Evolutionary conservation across 371 early-diverging fungal genomes (phyloP).

Genomic region (Mucor irregularis): DNA sequence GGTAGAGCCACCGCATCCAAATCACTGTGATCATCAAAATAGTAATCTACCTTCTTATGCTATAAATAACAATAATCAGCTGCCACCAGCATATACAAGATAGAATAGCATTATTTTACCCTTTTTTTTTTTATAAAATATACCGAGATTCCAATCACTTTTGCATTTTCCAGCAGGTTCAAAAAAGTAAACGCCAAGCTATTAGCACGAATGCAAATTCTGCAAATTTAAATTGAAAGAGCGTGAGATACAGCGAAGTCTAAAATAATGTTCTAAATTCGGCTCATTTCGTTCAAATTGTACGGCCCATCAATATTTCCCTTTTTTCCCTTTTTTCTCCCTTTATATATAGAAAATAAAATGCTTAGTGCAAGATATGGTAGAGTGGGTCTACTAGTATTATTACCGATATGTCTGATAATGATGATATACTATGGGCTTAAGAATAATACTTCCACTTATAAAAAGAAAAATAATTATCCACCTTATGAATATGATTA

Average conservation of each 20-base stretch:
- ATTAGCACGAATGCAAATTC: too few species aligned
- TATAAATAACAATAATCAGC: slow-evolving; percentile 8
- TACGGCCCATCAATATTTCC: neutral
- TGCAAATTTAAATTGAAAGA: too few species aligned
- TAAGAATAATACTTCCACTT: neutral
- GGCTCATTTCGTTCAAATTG: too few species aligned
- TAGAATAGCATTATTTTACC: neutral
- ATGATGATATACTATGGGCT: slow-evolving; percentile 11
- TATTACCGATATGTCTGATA: slow-evolving; percentile 23
- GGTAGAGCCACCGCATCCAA: neutral
- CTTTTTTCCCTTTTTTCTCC: neutral
- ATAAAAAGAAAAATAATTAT: slow-evolving; percentile 4
- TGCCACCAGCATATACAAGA: slow-evolving; percentile 24
- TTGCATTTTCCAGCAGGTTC: too few species aligned
- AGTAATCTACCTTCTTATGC: neutral
- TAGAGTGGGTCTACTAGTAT: slow-evolving; percentile 13
- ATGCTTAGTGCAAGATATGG: slow-evolving; percentile 28
- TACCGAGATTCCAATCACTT: too few species aligned
- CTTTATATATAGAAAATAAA: neutral
- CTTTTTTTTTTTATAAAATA: neutral
- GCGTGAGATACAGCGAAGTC: too few species aligned
- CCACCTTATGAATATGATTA: slow-evolving; percentile 19
- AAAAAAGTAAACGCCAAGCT: too few species aligned
- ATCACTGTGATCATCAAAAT: neutral
- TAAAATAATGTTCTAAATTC: too few species aligned